A percentile compares a stretch with the other conserved stretches of the same genome.
Evolutionary conservation across 1,139 yeast species (phyloP).

Genomic region (Debaryomycetaceae sp.): DNA sequence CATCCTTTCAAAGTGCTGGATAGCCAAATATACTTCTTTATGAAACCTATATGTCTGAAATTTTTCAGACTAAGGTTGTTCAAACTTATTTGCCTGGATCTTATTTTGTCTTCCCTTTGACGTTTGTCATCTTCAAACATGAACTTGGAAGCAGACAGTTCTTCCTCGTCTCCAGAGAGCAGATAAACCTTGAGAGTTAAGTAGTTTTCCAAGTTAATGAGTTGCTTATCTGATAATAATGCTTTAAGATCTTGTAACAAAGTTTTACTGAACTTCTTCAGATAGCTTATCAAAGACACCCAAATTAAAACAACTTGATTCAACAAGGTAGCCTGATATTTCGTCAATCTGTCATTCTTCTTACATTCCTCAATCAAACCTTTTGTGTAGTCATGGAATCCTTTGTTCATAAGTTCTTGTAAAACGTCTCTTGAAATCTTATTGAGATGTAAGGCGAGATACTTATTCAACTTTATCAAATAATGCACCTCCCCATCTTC

Average conservation of each 20-base stretch:
- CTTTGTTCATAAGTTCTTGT: conserved; percentile 3
- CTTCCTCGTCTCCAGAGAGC: neutral
- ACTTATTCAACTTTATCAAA: conserved; percentile 8
- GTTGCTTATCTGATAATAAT: neutral
- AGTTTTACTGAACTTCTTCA: neutral
- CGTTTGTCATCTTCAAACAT: neutral
- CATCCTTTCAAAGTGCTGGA: conserved; percentile 24
- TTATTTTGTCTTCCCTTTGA: neutral
- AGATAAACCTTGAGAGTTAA: neutral
- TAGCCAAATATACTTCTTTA: conserved; percentile 33
- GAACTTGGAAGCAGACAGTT: neutral
- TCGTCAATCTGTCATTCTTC: neutral
- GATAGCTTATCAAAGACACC: conserved; percentile 3
- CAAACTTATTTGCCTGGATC: neutral
- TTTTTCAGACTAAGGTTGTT: conserved; percentile 6
- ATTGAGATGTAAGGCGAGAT: conserved; percentile 3
- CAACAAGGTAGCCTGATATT: conserved; percentile 1
- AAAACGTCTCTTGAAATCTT: conserved; percentile 2
- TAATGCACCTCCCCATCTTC: conserved; percentile 7
- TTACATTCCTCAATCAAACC: conserved; percentile 5
- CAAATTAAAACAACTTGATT: conserved; percentile 7
- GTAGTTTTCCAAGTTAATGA: neutral
- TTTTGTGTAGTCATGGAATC: conserved; percentile 5
- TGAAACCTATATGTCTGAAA: conserved; percentile 5
- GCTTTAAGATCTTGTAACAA: neutral